Base-by-base conservation (phyloP, 1,284 basidiomycete genomes). In the Pseudozyma flocculosa region DNA sequence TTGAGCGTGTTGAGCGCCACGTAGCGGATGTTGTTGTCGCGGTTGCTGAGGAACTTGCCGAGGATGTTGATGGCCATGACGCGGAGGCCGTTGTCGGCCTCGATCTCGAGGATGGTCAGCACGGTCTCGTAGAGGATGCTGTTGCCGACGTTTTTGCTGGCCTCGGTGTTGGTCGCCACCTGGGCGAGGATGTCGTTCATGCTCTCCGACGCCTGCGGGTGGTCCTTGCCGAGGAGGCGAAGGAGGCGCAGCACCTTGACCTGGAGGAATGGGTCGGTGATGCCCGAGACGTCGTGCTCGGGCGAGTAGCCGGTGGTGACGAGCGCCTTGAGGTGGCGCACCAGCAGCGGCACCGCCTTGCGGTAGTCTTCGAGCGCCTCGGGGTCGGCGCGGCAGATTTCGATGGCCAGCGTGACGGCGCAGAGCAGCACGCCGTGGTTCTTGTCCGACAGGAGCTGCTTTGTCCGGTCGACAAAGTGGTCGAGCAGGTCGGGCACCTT, bases 11-110 rank as follows among this genome's bases (percentile, higher is more conserved):
- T 94, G 45, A 98, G 85, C 5, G 95, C 94, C 40, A 98, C 95
- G 78, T 99, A 99, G 50, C 93, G 51, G 72, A 98, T 98, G 78
- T 99, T 99, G 81, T 99, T 99, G 79, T 99, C 95, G 29, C 91
- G 85, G 80, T 99, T 98, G 75, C 90, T 88, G 71, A 99, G 82
- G 82, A 98, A 99, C 80, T 97, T 98, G 58, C 95, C 95, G 40
- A 99, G 84, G 54, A 98, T 97, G 78, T 99, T 99, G 81, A 99
- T 99, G 0, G 95, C 95, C 95, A 99, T 97, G 48, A 98, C 94
- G 5, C 95, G 86, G 37, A 98, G 81, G 21, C 92, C 92, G 52
- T 86, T 89, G 78, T 99, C 95, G 9, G 95, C 94, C 75, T 97
- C 92, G 59, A 98, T 98, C 70, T 98, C 94, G 43, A 99, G 83